phyloP scores from a whole-genome alignment of 2,329 filamentous ascomycete species.

The Penicillium sp. region DNA sequence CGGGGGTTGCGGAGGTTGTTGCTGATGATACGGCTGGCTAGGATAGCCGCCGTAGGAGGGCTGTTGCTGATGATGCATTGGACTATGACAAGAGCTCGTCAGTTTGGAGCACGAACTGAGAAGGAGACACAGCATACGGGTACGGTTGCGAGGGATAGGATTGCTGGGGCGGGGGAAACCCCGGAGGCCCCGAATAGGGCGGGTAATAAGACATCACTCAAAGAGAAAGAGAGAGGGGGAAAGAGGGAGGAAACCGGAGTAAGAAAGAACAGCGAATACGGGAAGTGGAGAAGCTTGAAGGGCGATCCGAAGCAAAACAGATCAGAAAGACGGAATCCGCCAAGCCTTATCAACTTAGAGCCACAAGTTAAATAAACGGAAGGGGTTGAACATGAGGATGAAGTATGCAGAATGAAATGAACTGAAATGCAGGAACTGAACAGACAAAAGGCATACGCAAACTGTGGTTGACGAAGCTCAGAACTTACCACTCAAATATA shows the following conservation, averaged over 20 bases:
- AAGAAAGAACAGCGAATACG: neutral
- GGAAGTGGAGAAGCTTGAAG: conserved; percentile 18
- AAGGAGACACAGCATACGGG: conserved; percentile 29
- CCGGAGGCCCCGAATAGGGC: conserved; percentile 53
- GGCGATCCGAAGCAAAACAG: conserved; percentile 16
- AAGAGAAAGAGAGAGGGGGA: conserved; percentile 10
- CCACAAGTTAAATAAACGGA: neutral
- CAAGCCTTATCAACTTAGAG: conserved; percentile 9
- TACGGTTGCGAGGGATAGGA: conserved; percentile 41
- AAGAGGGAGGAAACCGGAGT: conserved; percentile 3
- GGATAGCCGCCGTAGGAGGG: conserved; percentile 37
- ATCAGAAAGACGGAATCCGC: conserved; percentile 19
- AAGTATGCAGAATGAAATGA: neutral
- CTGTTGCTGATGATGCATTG: conserved; percentile 35
- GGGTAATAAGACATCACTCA: conserved; percentile 60
- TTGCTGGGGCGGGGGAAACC: conserved; percentile 50
- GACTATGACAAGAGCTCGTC: conserved; percentile 20
- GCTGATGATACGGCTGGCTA: conserved; percentile 37
- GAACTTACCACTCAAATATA: conserved; percentile 14
- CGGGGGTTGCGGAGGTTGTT: conserved; percentile 40
- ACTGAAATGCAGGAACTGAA: conserved; percentile 5
- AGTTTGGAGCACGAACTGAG: neutral
- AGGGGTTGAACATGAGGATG: neutral
- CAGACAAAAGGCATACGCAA: neutral
- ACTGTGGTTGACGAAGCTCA: conserved; percentile 6